These are phyloP conservation scores for Canavalia gladiata DNA, from an alignment of 306 rosid species.

Conservation along the genomic window DNA sequence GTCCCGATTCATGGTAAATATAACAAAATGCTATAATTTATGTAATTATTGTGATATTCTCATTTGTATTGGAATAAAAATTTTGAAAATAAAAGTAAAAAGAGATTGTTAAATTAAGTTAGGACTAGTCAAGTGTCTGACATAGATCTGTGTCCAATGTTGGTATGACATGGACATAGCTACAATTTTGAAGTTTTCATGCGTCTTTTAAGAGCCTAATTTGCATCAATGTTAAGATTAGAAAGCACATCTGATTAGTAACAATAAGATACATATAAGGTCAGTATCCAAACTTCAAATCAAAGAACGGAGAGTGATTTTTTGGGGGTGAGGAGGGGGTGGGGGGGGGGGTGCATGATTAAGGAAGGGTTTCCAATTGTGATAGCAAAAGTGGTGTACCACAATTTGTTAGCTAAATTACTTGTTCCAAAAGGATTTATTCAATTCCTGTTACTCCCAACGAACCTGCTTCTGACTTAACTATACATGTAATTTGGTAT, in stretches of 20 bases:
- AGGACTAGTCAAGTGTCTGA: no score
- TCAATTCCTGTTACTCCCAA: constrained; percentile 17
- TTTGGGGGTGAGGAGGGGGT: neutral
- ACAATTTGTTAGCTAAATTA: constrained; percentile 8
- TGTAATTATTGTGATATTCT: neutral
- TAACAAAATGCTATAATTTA: neutral
- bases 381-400: constrained; percentile 5
- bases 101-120: neutral
- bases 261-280: constrained; percentile 6
- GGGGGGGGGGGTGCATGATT: neutral
- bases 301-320: constrained; percentile 15
- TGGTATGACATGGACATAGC: neutral
- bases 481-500: constrained; percentile 2
- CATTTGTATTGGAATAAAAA: neutral
- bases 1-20: neutral
- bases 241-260: constrained; percentile 11
- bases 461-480: constrained; percentile 6
- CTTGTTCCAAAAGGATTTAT: constrained; percentile 33
- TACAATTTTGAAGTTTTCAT: neutral
- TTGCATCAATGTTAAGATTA: constrained; percentile 1
- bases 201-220: neutral
- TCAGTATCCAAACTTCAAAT: constrained; percentile 11
- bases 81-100: neutral
- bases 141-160: no score
- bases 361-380: constrained; percentile 28